Base-by-base conservation (phyloP, 2,329 filamentous ascomycete species). In the Fonsecaea nubica region DNA sequence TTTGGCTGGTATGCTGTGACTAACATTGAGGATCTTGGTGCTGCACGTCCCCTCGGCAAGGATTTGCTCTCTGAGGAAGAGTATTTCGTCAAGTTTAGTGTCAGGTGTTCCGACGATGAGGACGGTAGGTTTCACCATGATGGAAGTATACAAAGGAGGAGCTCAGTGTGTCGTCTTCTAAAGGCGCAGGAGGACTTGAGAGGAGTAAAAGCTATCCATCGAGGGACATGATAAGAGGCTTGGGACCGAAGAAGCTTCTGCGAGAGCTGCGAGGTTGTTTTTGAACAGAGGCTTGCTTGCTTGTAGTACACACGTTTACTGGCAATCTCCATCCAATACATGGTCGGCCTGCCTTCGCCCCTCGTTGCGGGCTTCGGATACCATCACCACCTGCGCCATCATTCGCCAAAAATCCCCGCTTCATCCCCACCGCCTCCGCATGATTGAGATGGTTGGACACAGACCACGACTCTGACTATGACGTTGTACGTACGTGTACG, bases 41-140 rank as follows among this genome's bases (percentile, higher is more conserved):
- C 75, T 71, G 18, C 75, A 74, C 13, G 70, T 61, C 9, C 64
- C 69, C 56, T 72, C 69, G 55, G 71, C 63, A 57, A 79, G 63
- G 62, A 88, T 82, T 45, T 80, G 78, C 3, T 81, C 75, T 55
- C 81, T 81, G 1, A 89, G 77, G 72, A 83, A 89, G 2, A 85
- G 76, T 0, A 89, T 79, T 73, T 90, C 87, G 4, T 83, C 75
- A 10, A 87, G 79, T 74, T 90, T 90, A 36, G 87, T 89, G 72
- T 90, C 88, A 72, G 85, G 87, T 13, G 87, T 90, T 21, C 88
- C 88, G 25, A 90, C 75, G 13, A 89, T 76, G 58, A 85, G 78
- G 60, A 89, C 82, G 45, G 76, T 80, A 3, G 77, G 76, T 38
- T 68, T 67, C n/a, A 71, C 62, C 72, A 73, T 76, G 65, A 60